Percentiles rank a stretch among this genome's conserved stretches.
Conservation (phyloP, 371 early-diverging fungal species). For the Haplosporangium sp. region DNA sequence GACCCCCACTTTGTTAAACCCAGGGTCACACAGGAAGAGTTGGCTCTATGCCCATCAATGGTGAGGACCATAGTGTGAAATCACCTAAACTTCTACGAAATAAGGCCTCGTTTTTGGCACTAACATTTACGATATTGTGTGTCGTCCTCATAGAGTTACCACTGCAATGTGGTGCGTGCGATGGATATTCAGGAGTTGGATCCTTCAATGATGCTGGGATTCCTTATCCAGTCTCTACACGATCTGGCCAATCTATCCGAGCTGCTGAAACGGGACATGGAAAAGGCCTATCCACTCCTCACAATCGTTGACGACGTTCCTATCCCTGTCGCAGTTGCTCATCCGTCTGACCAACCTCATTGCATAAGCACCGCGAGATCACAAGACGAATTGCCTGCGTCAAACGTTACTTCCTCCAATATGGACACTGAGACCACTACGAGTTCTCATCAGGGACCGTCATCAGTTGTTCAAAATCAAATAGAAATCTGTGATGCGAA, state of each 20-base stretch:
- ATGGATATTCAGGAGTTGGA: conserved; percentile 84
- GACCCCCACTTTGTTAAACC: conserved; percentile 93
- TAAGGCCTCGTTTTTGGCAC: background rate
- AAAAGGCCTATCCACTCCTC: conserved; percentile 28
- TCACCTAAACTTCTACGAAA: background rate
- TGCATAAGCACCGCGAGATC: background rate
- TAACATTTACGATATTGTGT: conserved; percentile 58
- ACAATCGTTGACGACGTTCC: conserved; percentile 19
- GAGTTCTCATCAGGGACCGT: no score
- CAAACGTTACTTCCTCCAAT: no score
- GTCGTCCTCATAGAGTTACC: conserved; percentile 68
- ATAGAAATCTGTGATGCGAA: no score
- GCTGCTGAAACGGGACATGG: conserved; percentile 46
- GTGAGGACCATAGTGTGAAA: conserved; percentile 37
- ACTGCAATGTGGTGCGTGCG: conserved; percentile 78
- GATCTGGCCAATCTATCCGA: conserved; percentile 72
- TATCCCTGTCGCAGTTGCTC: background rate
- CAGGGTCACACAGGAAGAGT: conserved; percentile 65
- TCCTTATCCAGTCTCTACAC: conserved; percentile 71
- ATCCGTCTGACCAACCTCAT: background rate
- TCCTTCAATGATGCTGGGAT: conserved; percentile 94
- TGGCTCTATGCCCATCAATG: conserved; percentile 57
- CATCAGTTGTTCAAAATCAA: no score
- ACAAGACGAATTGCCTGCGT: no score
- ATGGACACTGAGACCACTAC: no score